Conservation (phyloP, 306 rosid species). For the Oxytropis ochrocephala region DNA sequence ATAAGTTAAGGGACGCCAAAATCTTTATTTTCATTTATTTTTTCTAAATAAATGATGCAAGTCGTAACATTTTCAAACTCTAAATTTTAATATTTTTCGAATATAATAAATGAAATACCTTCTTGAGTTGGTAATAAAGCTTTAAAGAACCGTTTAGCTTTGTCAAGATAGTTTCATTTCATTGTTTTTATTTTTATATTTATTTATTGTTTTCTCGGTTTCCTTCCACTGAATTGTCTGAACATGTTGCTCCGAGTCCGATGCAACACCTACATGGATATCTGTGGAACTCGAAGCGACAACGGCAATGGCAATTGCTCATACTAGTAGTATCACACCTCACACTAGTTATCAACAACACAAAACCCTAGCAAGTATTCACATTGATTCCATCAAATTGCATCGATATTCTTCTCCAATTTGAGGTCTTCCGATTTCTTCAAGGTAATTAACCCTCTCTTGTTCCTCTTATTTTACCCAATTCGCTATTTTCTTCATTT, state of each 20-base stretch:
- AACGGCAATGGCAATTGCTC: background rate
- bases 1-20: too few relatives aligned
- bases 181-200: too few relatives aligned
- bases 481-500: background rate
- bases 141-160: too few relatives aligned
- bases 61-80: too few relatives aligned
- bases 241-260: background rate
- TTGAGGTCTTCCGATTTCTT: background rate
- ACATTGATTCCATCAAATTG: background rate
- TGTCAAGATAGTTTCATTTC: background rate
- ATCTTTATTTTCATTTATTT: too few relatives aligned
- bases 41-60: too few relatives aligned
- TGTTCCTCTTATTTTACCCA: background rate
- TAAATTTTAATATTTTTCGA: too few relatives aligned
- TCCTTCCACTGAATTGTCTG: background rate
- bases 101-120: too few relatives aligned
- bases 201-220: background rate
- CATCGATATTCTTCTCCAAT: background rate
- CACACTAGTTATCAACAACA: background rate
- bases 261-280: background rate
- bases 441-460: background rate
- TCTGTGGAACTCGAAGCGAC: background rate
- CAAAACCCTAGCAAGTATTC: background rate
- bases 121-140: too few relatives aligned
- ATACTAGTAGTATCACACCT: background rate